Base-by-base conservation (phyloP, 495 filamentous ascomycete genomes). In the Xylaria bambusicola region DNA sequence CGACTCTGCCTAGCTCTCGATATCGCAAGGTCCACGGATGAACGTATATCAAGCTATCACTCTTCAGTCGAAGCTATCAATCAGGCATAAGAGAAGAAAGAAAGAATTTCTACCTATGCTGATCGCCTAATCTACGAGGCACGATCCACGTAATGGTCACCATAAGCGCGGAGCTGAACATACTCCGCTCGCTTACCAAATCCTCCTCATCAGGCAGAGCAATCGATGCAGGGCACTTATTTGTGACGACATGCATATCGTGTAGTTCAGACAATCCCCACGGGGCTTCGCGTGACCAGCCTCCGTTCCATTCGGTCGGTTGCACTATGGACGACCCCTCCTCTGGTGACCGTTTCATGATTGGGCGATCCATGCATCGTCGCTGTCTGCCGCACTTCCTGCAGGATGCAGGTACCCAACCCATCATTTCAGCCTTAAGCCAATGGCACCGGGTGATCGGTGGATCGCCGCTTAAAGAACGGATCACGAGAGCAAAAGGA, bases 331-430 rank as follows among this genome's bases (percentile, higher is more conserved):
- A 24, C 53, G 13, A 54, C 41, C 53, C 40, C 41, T 35, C 41
- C n/a, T n/a, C n/a, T 12, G 17, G 1, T 5, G 2, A 31, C 17
- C 20, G 15, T 56, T 26, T 6, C 15, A 1, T 46, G 6, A 56
- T 56, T 56, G 53, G 53, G 41, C 12, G 20, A 36, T 23, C 27
- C n/a, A 26, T 44, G 51, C 26, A 35, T 35, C n/a, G 15, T 46
- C 26, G 38, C 26, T 48, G 2, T 54, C 12, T 45, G 21, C 40
- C 38, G 7, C 18, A 36, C 42, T 29, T 6, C 17, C 29, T 50
- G 55, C 41, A 47, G 26, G 42, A 44, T 57, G 54, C 54, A 57
- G 54, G 54, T 48, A 57, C 54, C 44, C 3, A 29, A 27, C 42
- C 10, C 27, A 18, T 35, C 18, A 12, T 46, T 42, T 12, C 27